Conservation (phyloP, 2,329 filamentous ascomycete species). For the Biscogniauxia marginata region DNA sequence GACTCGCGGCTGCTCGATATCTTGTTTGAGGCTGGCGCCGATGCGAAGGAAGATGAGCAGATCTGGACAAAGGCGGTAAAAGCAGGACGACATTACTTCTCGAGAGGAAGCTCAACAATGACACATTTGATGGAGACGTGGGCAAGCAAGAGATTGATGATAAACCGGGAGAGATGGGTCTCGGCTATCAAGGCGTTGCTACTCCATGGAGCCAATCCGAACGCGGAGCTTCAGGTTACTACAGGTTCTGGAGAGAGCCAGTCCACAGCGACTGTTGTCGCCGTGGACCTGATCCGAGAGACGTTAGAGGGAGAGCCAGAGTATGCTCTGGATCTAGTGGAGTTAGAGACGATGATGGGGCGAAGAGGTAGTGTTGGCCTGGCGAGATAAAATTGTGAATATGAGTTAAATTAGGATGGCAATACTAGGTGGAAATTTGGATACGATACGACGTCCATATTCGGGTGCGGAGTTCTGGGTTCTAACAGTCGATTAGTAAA, state of each 20-base stretch:
- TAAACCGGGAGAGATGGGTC: constrained; percentile 33
- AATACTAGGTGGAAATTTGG: not conserved
- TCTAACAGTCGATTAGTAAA: not conserved
- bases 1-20: constrained; percentile 29
- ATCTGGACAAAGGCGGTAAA: constrained; percentile 28
- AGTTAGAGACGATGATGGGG: constrained; percentile 31
- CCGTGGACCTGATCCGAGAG: constrained; percentile 31
- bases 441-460: not conserved
- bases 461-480: not conserved
- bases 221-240: constrained; percentile 27
- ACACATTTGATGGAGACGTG: constrained; percentile 31
- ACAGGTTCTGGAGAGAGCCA: constrained; percentile 16
- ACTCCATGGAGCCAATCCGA: constrained; percentile 30
- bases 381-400: constrained; percentile 16
- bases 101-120: constrained; percentile 30
- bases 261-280: constrained; percentile 24
- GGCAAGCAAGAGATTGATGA: constrained; percentile 29
- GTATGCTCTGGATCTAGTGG: constrained; percentile 31
- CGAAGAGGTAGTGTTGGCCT: constrained; percentile 28
- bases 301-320: constrained; percentile 34
- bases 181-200: constrained; percentile 30
- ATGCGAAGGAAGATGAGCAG: constrained; percentile 22
- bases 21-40: constrained; percentile 29
- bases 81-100: constrained; percentile 32
- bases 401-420: not conserved